Percentiles rank a stretch among this genome's conserved stretches.
Conservation (phyloP, 2,329 filamentous ascomycete species). For the Ascochyta fabae region DNA sequence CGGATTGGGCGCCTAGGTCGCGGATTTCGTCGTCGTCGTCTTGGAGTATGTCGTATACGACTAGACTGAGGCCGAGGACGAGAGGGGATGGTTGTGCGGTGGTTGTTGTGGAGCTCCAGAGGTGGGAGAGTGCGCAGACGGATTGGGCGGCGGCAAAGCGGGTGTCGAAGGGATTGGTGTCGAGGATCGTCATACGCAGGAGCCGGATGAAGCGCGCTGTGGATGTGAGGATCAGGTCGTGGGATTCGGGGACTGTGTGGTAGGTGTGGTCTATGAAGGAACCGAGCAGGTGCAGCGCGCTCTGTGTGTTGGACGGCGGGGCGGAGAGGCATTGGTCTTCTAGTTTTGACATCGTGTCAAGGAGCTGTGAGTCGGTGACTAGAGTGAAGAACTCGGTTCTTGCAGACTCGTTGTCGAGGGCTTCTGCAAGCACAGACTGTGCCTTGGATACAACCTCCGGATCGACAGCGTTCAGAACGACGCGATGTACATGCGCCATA, state of each 20-base stretch:
- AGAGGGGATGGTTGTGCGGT: conserved; percentile 12
- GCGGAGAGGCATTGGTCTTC: conserved; percentile 35
- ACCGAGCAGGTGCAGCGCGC: conserved; percentile 38
- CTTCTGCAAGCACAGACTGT: conserved; percentile 34
- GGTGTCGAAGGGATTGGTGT: conserved; percentile 64
- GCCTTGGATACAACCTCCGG: conserved; percentile 40
- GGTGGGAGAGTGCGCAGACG: conserved; percentile 54
- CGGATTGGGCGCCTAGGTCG: conserved; percentile 63
- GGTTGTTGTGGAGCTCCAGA: conserved; percentile 23
- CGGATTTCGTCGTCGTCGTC: conserved; percentile 94
- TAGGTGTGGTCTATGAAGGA: conserved; percentile 43
- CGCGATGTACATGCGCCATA: conserved; percentile 28
- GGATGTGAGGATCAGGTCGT: conserved; percentile 7
- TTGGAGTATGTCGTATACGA: conserved; percentile 57
- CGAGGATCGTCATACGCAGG: conserved; percentile 38
- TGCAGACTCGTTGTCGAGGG: conserved; percentile 17
- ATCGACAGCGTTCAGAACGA: conserved; percentile 27
- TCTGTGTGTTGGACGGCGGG: conserved; percentile 42
- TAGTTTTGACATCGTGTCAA: conserved; percentile 30
- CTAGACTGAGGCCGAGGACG: conserved; percentile 50
- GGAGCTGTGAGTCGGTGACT: conserved; percentile 18
- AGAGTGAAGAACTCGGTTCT: conserved; percentile 26
- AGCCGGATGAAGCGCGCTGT: conserved; percentile 39
- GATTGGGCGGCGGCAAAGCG: conserved; percentile 66
- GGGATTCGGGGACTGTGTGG: conserved; percentile 12